Percentiles rank a stretch among this genome's conserved stretches.
Evolutionary conservation across 768 basidiomycete species (phyloP).

Genomic region (Naganishia onofrii): DNA sequence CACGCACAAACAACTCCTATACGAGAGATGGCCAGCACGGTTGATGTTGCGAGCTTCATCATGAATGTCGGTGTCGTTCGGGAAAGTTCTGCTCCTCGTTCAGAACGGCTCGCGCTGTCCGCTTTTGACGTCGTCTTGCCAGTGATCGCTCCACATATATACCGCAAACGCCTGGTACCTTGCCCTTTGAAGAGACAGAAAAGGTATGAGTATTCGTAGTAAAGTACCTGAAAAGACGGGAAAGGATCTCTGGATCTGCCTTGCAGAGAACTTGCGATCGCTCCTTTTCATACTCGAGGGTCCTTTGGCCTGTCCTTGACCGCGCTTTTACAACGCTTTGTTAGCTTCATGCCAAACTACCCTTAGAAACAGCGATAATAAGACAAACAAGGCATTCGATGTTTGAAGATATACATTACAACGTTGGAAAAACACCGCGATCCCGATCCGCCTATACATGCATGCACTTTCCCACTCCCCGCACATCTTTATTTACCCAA

Average conservation of each 20-base stretch:
- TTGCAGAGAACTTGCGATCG: conserved; percentile 1
- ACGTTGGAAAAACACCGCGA: not conserved
- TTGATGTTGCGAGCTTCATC: not conserved
- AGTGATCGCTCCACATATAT: not conserved
- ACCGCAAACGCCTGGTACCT: not conserved
- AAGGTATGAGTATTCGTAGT: not conserved
- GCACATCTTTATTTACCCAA: conserved; percentile 33
- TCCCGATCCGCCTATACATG: not conserved
- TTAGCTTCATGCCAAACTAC: not conserved
- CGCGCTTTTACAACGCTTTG: not conserved
- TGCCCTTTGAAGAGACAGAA: conserved; percentile 1
- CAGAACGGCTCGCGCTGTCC: not conserved
- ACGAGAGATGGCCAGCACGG: not conserved
- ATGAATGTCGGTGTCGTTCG: not conserved
- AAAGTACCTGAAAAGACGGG: not conserved
- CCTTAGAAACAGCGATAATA: not conserved
- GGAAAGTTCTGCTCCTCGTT: not conserved
- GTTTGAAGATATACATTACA: conserved; percentile 9
- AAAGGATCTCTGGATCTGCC: conserved; percentile 5
- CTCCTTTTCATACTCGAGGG: conserved; percentile 13
- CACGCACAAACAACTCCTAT: not conserved
- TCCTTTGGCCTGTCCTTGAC: not conserved
- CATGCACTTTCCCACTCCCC: not conserved
- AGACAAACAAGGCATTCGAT: not conserved
- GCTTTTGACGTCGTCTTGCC: not conserved